Conservation (phyloP, 2,329 filamentous ascomycete species). For the Cadophora luteo-olivacea region DNA sequence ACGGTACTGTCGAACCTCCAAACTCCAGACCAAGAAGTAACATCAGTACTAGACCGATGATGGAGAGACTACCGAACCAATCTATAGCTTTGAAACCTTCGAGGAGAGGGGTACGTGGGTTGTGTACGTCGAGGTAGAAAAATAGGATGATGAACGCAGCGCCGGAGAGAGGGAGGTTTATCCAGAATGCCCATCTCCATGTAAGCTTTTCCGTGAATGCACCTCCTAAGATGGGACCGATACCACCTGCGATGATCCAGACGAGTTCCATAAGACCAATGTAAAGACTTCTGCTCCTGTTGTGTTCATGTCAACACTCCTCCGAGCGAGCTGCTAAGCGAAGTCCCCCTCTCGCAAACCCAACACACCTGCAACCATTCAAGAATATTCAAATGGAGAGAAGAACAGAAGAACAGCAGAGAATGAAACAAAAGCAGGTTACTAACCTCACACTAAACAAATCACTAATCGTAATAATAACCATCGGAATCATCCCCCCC, state of each 20-base stretch:
- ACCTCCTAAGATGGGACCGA: slow-evolving; percentile 68
- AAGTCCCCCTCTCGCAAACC: not conserved
- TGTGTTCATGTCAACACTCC: slow-evolving; percentile 49
- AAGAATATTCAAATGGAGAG: not conserved
- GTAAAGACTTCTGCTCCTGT: slow-evolving; percentile 13
- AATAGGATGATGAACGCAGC: slow-evolving; percentile 58
- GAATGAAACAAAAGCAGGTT: not conserved
- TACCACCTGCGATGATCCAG: slow-evolving; percentile 65
- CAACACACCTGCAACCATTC: not conserved
- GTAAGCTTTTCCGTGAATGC: slow-evolving; percentile 62
- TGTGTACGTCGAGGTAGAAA: slow-evolving; percentile 69
- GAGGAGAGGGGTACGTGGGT: slow-evolving; percentile 61
- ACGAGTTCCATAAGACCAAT: slow-evolving; percentile 62
- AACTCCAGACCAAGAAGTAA: slow-evolving; percentile 84
- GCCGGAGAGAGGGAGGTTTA: slow-evolving; percentile 52
- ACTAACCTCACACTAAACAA: slow-evolving; percentile 65
- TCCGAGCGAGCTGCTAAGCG: slow-evolving; percentile 43
- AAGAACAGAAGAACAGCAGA: too few relatives aligned
- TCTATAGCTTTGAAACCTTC: slow-evolving; percentile 66
- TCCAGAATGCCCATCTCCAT: slow-evolving; percentile 67
- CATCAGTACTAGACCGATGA: slow-evolving; percentile 82
- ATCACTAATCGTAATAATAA: slow-evolving; percentile 69
- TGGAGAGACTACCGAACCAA: slow-evolving; percentile 62
- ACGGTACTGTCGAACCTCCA: slow-evolving; percentile 73
- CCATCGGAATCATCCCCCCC: slow-evolving; percentile 66